Base-by-base conservation (phyloP, 495 filamentous ascomycete species). In the Penicillium lividum region DNA sequence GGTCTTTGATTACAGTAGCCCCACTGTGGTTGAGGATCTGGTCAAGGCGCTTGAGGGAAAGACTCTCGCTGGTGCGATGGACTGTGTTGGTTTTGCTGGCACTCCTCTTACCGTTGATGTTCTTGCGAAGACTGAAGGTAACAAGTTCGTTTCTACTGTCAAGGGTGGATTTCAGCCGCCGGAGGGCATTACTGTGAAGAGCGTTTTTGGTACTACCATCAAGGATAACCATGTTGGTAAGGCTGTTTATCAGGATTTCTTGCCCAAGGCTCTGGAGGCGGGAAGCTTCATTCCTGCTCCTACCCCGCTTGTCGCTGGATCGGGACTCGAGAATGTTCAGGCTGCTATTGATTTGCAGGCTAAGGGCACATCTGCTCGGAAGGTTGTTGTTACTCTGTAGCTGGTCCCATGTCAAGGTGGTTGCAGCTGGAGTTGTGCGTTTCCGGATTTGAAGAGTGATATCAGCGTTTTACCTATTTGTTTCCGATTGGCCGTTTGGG, bases 1-100 rank as follows among this genome's bases (percentile, higher is more conserved):
- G 25, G 83, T 78, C 3, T 82, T 87, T 51, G 86, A 90, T 69
- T 87, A 89, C 70, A 72, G 73, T 8, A 68, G 59, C 49, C 16
- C 59, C 0, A 73, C 63, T 4, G 68, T 80, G 0, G 64, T 72
- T 0, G 56, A 69, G 0, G 68, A 73, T 25, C 16, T 76, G 7
- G 43, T 64, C 3, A 28, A 8, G 4, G 53, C 43, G 7, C 43
- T 63, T 5, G 9, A 33, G 22, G 53, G 45, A 4, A 34, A 29
- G 7, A 43, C 56, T 5, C 27, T 63, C 5, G 56, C 42, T 11
- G 56, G 53, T 25, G 56, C 54, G 9, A 25, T 46, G 43, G 43
- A 52, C 31, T 51, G 54, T 30, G 1, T 51, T 43, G 13, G 47
- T 30, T 4, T 54, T 56, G 9, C 53, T 42, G 7, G 15, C 50